These are phyloP conservation scores for Apiospora rasikravindrae DNA, from an alignment of 2,329 filamentous ascomycete genomes.

Conservation along the genomic window DNA sequence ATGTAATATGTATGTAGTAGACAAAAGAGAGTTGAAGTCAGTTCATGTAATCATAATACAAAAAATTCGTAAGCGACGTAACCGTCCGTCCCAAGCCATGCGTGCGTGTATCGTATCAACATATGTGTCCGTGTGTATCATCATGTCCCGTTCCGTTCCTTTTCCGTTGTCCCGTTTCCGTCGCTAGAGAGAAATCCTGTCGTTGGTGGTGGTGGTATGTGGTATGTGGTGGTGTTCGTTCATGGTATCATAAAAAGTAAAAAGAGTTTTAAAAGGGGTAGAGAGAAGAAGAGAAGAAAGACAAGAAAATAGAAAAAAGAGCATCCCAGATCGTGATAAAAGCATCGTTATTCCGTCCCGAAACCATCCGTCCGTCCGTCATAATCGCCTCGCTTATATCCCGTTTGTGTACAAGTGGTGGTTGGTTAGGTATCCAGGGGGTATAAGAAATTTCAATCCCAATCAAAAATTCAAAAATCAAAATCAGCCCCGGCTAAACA, in stretches of 20 bases:
- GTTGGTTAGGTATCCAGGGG: background rate
- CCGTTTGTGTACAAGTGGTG: background rate
- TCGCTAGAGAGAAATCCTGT: background rate
- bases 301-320: background rate
- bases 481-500: constrained; percentile 56
- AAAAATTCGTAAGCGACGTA: constrained; percentile 17
- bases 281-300: background rate
- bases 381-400: background rate
- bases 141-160: background rate
- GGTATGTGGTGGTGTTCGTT: background rate
- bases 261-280: background rate
- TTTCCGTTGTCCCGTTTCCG: background rate
- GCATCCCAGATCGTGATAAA: background rate
- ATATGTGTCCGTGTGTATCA: constrained; percentile 4
- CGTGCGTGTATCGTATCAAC: constrained; percentile 2
- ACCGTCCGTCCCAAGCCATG: background rate
- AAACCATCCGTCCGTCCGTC: background rate
- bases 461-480: background rate
- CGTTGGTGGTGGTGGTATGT: background rate
- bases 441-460: background rate
- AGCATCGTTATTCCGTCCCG: background rate
- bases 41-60: constrained; percentile 9
- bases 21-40: constrained; percentile 4
- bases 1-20: background rate
- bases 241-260: constrained; percentile 12